Base-by-base conservation (phyloP, 495 filamentous ascomycete genomes). In the Immersiella caudata region DNA sequence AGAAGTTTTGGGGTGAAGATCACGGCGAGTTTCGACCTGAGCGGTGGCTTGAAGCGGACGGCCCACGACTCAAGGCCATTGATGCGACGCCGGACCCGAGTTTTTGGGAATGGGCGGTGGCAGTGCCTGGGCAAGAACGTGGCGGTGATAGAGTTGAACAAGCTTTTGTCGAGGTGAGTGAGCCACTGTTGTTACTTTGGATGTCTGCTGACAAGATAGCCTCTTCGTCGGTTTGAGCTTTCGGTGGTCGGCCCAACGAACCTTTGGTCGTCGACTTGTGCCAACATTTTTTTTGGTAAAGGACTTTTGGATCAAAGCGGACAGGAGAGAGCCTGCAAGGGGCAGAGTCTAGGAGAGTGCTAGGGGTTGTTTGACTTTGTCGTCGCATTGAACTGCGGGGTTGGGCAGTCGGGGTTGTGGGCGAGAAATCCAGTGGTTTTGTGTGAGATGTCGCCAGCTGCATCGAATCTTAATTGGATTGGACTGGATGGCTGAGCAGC, bases 21-120 rank as follows among this genome's bases (percentile, higher is more conserved):
- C 73, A 73, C 6, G 70, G 78, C 50, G 65, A 73, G 14, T 87
- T 82, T 64, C 73, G 79, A 6, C 85, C 84, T 0, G 83, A 83
- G 66, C 71, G 83, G 63, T 87, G 84, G 84, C 75, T 85, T 16
- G 78, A 80, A 16, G 70, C 70, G 6, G 67, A 68, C 6, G 71
- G 61, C 6, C 74, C 79, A 60, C 63, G 67, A 26, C 58, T 74
- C 0, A 71, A 68, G 64, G 67, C 40, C 6, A 81, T 82, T 79
- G 71, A 76, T 18, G 77, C 55, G 50, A 67, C 69, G 4, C n/a
- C 63, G 6, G 75, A 73, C 1, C 60, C 78, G 3, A 35, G 73
- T n/a, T 0, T 79, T 76, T 65, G 74, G 71, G 1, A 65, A 51
- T 61, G 76, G 79, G 22, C 71, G 71, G 46, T 78, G 27, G 25